Evolutionary conservation across 2,329 filamentous ascomycete species (phyloP).

Genomic region (Leptographium procerum): DNA sequence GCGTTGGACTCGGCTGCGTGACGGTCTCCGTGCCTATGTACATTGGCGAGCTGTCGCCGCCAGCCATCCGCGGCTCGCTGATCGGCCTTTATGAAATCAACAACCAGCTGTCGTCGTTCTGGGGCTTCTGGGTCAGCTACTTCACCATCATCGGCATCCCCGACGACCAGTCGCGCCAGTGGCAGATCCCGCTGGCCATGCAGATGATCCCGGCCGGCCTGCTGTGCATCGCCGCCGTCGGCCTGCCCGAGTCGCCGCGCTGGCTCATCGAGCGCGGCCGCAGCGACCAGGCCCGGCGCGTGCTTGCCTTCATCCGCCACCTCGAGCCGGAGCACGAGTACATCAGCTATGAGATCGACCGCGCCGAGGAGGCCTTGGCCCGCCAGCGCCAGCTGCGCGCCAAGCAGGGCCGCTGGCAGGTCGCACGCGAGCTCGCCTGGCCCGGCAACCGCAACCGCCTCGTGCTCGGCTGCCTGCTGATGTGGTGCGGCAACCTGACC

Average conservation of each 20-base stretch:
- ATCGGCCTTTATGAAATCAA: slow-evolving; percentile 23
- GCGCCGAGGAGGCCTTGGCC: slow-evolving; percentile 47
- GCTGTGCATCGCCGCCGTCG: slow-evolving; percentile 16
- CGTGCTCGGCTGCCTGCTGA: slow-evolving; percentile 42
- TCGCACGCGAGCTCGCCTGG: slow-evolving; percentile 29
- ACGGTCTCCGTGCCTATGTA: slow-evolving; percentile 45
- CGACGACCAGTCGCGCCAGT: slow-evolving; percentile 18
- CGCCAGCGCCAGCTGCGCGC: slow-evolving; percentile 58
- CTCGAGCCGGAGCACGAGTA: slow-evolving; percentile 44
- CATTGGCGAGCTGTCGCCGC: slow-evolving; percentile 44
- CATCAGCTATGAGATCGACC: slow-evolving; percentile 26
- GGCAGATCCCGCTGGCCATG: slow-evolving; percentile 31
- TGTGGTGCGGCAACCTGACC: slow-evolving; percentile 34
- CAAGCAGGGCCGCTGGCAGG: slow-evolving; percentile 24
- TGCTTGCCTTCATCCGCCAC: slow-evolving; percentile 29
- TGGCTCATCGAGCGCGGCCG: slow-evolving; percentile 23
- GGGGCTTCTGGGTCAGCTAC: slow-evolving; percentile 28
- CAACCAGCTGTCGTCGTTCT: slow-evolving; percentile 35
- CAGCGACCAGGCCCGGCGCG: slow-evolving; percentile 26
- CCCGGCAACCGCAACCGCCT: slow-evolving; percentile 22
- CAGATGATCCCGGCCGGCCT: slow-evolving; percentile 27
- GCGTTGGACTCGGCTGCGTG: slow-evolving; percentile 37
- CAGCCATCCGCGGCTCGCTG: slow-evolving; percentile 27
- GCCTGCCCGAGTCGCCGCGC: slow-evolving; percentile 27
- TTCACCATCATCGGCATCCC: slow-evolving; percentile 8